Percentiles rank a stretch among this genome's conserved stretches.
These are phyloP conservation scores for Xerocomellus chrysenteron DNA, from an alignment of 768 basidiomycete genomes.

Conservation along the genomic window DNA sequence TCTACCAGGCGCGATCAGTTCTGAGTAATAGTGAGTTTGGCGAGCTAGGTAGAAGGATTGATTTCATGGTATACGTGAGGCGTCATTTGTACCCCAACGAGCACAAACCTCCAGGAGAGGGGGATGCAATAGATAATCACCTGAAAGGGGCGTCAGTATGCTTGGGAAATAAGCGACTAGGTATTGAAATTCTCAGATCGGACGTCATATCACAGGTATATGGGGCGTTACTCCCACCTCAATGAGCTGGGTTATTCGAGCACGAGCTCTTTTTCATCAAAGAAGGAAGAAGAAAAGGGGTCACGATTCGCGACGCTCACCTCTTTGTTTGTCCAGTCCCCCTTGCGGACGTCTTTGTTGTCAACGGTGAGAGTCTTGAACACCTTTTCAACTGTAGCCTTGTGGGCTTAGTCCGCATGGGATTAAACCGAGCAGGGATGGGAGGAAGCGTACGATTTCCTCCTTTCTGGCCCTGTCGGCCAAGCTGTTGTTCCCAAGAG, in stretches of 20 bases:
- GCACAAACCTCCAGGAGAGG: conserved; percentile 43
- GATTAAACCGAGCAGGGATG: background rate
- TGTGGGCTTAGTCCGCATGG: conserved; percentile 16
- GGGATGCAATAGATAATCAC: conserved; percentile 15
- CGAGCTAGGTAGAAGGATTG: background rate
- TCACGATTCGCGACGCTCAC: conserved; percentile 41
- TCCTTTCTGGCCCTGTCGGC: conserved; percentile 96
- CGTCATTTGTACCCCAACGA: conserved; percentile 85
- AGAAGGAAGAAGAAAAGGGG: conserved; percentile 11
- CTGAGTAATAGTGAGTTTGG: background rate
- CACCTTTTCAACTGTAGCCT: conserved; percentile 88
- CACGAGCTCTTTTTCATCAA: conserved; percentile 78
- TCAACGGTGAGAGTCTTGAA: conserved; percentile 76
- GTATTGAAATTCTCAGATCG: conserved; percentile 38
- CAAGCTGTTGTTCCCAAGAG: conserved; percentile 71
- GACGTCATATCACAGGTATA: conserved; percentile 63
- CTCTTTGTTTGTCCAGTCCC: conserved; percentile 96
- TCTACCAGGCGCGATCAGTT: conserved; percentile 43
- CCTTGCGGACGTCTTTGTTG: conserved; percentile 88
- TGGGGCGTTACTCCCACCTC: conserved; percentile 93
- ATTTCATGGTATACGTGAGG: conserved; percentile 47
- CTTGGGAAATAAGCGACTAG: background rate
- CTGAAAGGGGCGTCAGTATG: conserved; percentile 16
- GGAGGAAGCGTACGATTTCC: conserved; percentile 67
- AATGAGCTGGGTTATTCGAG: conserved; percentile 95